phyloP scores from a whole-genome alignment of 371 early-diverging fungal genomes.

The Lichtheimia corymbifera region DNA sequence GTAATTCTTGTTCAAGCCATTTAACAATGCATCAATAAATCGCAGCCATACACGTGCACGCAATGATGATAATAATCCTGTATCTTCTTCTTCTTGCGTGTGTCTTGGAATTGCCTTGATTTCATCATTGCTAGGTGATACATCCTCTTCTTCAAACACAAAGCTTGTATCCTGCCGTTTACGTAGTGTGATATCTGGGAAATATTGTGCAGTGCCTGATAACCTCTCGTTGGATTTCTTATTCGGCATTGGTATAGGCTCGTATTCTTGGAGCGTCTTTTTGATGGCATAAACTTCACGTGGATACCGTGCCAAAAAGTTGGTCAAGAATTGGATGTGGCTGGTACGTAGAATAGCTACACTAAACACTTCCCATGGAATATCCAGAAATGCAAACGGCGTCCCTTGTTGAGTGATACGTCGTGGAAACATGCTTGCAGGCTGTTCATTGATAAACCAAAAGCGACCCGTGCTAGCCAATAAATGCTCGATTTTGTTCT shows the following conservation, averaged over 20 bases:
- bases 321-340: slow-evolving; percentile 66
- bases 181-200: slow-evolving; percentile 29
- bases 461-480: slow-evolving; percentile 59
- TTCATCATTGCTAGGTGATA: neutral
- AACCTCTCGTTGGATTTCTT: neutral
- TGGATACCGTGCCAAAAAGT: slow-evolving; percentile 58
- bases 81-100: slow-evolving; percentile 30
- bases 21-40: slow-evolving; percentile 55
- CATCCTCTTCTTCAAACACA: slow-evolving; percentile 16
- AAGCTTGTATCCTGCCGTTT: slow-evolving; percentile 21
- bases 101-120: slow-evolving; percentile 7
- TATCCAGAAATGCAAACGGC: slow-evolving; percentile 38
- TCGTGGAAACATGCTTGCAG: slow-evolving; percentile 57
- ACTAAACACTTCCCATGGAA: slow-evolving; percentile 57
- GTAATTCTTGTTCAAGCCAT: slow-evolving; percentile 57
- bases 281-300: slow-evolving; percentile 60
- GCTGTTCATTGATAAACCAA: slow-evolving; percentile 62
- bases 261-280: slow-evolving; percentile 49
- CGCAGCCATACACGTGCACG: slow-evolving; percentile 64
- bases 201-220: slow-evolving; percentile 15
- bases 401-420: slow-evolving; percentile 24
- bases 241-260: slow-evolving; percentile 26
- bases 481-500: slow-evolving; percentile 64
- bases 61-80: slow-evolving; percentile 42
- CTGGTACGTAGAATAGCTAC: slow-evolving; percentile 60